Evolutionary conservation across 768 basidiomycete genomes (phyloP).

Genomic region (Mycena venus): DNA sequence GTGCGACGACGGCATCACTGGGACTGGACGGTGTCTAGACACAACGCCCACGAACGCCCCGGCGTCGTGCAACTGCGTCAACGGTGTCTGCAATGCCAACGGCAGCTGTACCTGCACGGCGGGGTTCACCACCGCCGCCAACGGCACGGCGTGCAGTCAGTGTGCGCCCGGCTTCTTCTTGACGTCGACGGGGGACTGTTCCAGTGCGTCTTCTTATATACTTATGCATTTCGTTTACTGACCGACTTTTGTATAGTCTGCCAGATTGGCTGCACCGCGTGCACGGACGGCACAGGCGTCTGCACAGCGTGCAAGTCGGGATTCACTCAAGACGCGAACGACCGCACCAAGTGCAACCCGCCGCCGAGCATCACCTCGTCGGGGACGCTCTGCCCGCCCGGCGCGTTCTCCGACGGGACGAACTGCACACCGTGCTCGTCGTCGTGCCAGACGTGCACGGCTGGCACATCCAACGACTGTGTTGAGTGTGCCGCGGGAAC

Average conservation of each 20-base stretch:
- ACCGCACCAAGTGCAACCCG: slow-evolving; percentile 75
- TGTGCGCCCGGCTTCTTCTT: slow-evolving; percentile 78
- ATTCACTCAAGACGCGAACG: slow-evolving; percentile 73
- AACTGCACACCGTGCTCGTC: slow-evolving; percentile 71
- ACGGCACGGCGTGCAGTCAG: slow-evolving; percentile 75
- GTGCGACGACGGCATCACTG: slow-evolving; percentile 85
- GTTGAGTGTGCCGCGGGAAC: slow-evolving; percentile 73
- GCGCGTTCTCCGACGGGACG: slow-evolving; percentile 68
- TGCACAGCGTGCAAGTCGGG: slow-evolving; percentile 80
- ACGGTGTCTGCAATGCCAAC: slow-evolving; percentile 77
- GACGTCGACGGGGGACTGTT: slow-evolving; percentile 68
- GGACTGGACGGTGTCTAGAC: slow-evolving; percentile 77
- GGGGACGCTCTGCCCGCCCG: slow-evolving; percentile 73
- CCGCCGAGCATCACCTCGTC: slow-evolving; percentile 62
- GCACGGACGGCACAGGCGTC: slow-evolving; percentile 72
- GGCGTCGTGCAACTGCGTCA: slow-evolving; percentile 81
- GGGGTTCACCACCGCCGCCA: slow-evolving; percentile 70
- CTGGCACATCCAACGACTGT: slow-evolving; percentile 74
- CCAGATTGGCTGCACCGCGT: slow-evolving; percentile 73
- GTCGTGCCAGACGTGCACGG: slow-evolving; percentile 78
- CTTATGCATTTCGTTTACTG: background rate
- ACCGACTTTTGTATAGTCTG: slow-evolving; percentile 59
- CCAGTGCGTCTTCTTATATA: slow-evolving; percentile 54
- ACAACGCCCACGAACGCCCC: slow-evolving; percentile 61
- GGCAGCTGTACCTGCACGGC: slow-evolving; percentile 76